A percentile compares a stretch with the other conserved stretches of the same genome.
These are phyloP conservation scores for Populus euphratica DNA, from an alignment of 345 rosid genomes.

Conservation along the genomic window DNA sequence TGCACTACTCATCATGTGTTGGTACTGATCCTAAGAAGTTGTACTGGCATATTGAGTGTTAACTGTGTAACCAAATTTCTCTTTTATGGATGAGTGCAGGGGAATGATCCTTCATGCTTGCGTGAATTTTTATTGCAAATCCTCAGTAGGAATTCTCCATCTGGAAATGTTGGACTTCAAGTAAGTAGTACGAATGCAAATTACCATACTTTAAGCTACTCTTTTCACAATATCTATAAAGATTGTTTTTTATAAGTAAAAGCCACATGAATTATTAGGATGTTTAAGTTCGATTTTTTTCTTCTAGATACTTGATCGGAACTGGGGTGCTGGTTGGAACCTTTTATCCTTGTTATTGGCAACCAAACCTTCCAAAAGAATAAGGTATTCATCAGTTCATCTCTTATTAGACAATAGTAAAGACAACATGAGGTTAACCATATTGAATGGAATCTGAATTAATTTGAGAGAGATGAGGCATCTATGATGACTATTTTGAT, in stretches of 20 bases:
- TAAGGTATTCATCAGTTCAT: constrained; percentile 43
- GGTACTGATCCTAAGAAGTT: background rate
- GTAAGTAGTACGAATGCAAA: constrained; percentile 34
- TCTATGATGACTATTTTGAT: background rate
- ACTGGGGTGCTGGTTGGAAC: constrained; percentile 97
- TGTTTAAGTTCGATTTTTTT: background rate
- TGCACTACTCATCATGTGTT: background rate
- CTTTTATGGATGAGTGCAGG: constrained; percentile 39
- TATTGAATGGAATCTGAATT: background rate
- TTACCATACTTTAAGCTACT: background rate
- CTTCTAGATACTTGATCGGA: constrained; percentile 86
- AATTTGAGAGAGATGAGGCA: background rate
- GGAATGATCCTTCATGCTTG: constrained; percentile 83
- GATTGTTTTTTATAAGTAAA: background rate
- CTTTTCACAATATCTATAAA: background rate
- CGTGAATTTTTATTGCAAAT: constrained; percentile 76
- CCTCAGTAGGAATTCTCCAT: constrained; percentile 54
- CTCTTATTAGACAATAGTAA: background rate
- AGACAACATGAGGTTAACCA: background rate
- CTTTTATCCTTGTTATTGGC: constrained; percentile 81
- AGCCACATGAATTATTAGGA: too few relatives aligned
- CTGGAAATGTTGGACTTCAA: constrained; percentile 77
- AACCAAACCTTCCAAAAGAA: constrained; percentile 65
- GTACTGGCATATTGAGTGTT: background rate
- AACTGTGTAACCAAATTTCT: background rate